Percentiles rank a stretch among this genome's conserved stretches.
These are phyloP conservation scores for Didymella sp. DNA, from an alignment of 2,329 filamentous ascomycete genomes.

Conservation along the genomic window DNA sequence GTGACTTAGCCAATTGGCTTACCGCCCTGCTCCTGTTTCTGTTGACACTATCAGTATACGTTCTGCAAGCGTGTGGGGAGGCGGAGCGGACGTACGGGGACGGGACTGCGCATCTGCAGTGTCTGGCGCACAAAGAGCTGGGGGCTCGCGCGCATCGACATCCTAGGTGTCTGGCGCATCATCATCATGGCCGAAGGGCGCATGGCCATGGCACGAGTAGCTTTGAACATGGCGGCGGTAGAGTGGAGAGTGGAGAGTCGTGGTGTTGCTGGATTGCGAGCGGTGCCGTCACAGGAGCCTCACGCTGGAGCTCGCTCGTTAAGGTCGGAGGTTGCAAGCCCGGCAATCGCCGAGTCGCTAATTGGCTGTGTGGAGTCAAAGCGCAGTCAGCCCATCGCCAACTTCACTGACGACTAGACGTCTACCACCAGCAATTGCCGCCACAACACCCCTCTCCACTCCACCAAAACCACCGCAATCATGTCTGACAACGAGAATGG, in stretches of 20 bases:
- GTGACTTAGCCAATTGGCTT: slow-evolving; percentile 44
- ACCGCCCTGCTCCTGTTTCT: slow-evolving; percentile 72
- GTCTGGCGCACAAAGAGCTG: slow-evolving; percentile 53
- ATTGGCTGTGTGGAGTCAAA: slow-evolving; percentile 44
- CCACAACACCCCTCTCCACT: slow-evolving; percentile 27
- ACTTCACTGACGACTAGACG: slow-evolving; percentile 41
- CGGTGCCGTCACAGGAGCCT: slow-evolving; percentile 41
- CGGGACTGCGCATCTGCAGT: slow-evolving; percentile 62
- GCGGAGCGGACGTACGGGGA: slow-evolving; percentile 68
- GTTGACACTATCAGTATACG: slow-evolving; percentile 50
- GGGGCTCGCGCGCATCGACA: slow-evolving; percentile 49
- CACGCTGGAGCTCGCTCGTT: slow-evolving; percentile 24
- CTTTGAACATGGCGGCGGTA: slow-evolving; percentile 42
- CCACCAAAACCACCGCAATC: slow-evolving; percentile 60
- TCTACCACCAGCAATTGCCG: slow-evolving; percentile 42
- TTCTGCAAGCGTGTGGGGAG: slow-evolving; percentile 6
- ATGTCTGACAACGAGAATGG: slow-evolving; percentile 74
- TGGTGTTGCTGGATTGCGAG: slow-evolving; percentile 34
- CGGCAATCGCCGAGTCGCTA: slow-evolving; percentile 44
- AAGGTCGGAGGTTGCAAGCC: slow-evolving; percentile 31
- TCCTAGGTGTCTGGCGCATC: slow-evolving; percentile 48
- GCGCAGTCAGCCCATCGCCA: slow-evolving; percentile 44
- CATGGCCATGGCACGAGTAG: slow-evolving; percentile 50
- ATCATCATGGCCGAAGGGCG: slow-evolving; percentile 52
- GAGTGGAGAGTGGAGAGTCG: slow-evolving; percentile 33